Evolutionary conservation across 73 alveolate genomes (phyloP).

Genomic region (Tetrahymena elliotti): DNA sequence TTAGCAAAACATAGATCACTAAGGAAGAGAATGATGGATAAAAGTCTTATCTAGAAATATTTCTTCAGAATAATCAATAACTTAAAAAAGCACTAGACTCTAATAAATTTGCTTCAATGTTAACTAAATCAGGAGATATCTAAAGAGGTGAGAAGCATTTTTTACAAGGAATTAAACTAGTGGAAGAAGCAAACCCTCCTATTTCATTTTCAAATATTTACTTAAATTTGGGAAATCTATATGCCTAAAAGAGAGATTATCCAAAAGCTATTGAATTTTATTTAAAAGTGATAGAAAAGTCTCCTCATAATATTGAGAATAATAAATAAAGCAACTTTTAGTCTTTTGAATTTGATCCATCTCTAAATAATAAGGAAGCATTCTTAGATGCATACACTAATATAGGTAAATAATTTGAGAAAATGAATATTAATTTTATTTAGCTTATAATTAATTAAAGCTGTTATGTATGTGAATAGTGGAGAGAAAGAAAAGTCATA

Average conservation of each 20-base stretch:
- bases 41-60: neutral
- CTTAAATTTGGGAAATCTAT: constrained; percentile 44
- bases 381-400: constrained; percentile 51
- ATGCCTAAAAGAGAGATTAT: constrained; percentile 26
- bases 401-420: neutral
- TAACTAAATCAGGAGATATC: constrained; percentile 1
- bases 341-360: neutral
- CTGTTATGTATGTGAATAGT: constrained; percentile 40
- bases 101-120: neutral
- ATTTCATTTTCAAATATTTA: constrained; percentile 15
- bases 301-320: constrained; percentile 19
- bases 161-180: constrained; percentile 4
- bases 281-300: neutral
- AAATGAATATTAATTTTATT: neutral
- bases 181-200: neutral
- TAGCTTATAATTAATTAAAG: neutral
- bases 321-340: neutral
- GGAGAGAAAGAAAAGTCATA: constrained; percentile 40
- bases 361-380: constrained; percentile 51
- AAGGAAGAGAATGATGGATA: neutral
- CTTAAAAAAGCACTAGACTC: neutral
- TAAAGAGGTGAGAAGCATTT: constrained; percentile 24
- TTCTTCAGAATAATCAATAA: neutral
- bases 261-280: constrained; percentile 42
- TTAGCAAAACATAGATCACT: neutral